Evolutionary conservation across 2,329 filamentous ascomycete genomes (phyloP).

Genomic region (Alternaria burnsii): DNA sequence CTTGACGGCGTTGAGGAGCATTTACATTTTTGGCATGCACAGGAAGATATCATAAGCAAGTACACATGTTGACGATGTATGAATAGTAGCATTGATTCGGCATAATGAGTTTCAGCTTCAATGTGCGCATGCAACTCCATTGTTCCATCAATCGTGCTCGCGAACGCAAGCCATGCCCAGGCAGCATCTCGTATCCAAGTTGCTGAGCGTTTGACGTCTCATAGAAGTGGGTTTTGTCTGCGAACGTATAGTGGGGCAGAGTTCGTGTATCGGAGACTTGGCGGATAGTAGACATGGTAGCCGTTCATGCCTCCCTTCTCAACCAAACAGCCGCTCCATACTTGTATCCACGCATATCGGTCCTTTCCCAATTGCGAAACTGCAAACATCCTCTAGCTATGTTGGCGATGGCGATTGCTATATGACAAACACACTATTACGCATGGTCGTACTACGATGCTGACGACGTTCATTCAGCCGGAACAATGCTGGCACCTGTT

Average conservation of each 20-base stretch:
- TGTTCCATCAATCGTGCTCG: background rate
- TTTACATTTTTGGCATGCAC: slow-evolving; percentile 1
- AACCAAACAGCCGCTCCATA: slow-evolving; percentile 5
- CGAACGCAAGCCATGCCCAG: background rate
- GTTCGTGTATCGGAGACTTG: slow-evolving; percentile 5
- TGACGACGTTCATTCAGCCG: slow-evolving; percentile 3
- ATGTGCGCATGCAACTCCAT: background rate
- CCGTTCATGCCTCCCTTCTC: slow-evolving; percentile 3
- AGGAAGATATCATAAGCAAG: slow-evolving; percentile 17
- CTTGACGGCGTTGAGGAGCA: slow-evolving; percentile 15
- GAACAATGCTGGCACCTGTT: background rate
- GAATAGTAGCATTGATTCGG: slow-evolving; percentile 19
- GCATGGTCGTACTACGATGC: background rate
- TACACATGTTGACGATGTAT: slow-evolving; percentile 24
- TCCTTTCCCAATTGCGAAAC: slow-evolving; percentile 2
- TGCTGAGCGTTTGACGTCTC: slow-evolving; percentile 5
- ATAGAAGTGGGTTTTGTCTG: background rate
- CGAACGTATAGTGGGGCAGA: slow-evolving; percentile 1
- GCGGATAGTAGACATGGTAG: slow-evolving; percentile 5
- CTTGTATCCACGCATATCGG: slow-evolving; percentile 2
- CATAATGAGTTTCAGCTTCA: background rate
- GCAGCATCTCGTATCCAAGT: background rate
- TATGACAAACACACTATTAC: slow-evolving; percentile 6
- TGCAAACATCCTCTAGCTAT: background rate
- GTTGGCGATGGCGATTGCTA: slow-evolving; percentile 1